Conservation (phyloP, 2,329 filamentous ascomycete species). For the Hymenoscyphus repandus region DNA sequence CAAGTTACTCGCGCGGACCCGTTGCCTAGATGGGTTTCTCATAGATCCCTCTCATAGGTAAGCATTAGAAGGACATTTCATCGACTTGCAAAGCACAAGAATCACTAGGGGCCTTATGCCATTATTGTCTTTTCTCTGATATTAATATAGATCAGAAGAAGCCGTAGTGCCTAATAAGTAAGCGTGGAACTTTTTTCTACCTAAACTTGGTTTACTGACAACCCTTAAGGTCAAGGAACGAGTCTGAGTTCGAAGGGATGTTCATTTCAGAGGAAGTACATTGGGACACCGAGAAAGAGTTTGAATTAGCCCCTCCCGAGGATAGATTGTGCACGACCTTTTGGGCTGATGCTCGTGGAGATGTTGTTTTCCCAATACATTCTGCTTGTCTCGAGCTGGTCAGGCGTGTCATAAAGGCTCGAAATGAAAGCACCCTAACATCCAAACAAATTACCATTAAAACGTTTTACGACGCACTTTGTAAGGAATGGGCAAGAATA, state of each 20-base stretch:
- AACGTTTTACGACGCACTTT: background rate
- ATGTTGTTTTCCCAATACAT: background rate
- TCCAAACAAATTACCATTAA: background rate
- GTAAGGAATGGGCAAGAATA: background rate
- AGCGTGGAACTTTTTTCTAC: too few relatives aligned
- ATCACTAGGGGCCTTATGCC: too few relatives aligned
- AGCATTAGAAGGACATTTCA: background rate
- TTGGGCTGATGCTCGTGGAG: background rate
- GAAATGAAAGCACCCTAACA: background rate
- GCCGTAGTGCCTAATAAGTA: too few relatives aligned
- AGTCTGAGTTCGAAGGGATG: background rate
- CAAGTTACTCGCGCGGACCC: background rate
- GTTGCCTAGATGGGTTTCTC: background rate
- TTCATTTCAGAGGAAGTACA: background rate
- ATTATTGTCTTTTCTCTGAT: too few relatives aligned
- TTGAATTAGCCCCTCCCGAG: background rate
- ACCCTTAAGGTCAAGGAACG: background rate
- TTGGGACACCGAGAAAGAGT: background rate
- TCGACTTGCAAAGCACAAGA: too few relatives aligned
- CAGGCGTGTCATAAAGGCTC: background rate
- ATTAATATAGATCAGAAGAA: too few relatives aligned
- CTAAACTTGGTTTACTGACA: too few relatives aligned
- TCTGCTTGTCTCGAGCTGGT: background rate
- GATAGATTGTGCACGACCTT: background rate
- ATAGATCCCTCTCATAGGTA: background rate